Base-by-base conservation (phyloP, 108 stramenopile species). In the Cyclotella choctawhatcheeana region DNA sequence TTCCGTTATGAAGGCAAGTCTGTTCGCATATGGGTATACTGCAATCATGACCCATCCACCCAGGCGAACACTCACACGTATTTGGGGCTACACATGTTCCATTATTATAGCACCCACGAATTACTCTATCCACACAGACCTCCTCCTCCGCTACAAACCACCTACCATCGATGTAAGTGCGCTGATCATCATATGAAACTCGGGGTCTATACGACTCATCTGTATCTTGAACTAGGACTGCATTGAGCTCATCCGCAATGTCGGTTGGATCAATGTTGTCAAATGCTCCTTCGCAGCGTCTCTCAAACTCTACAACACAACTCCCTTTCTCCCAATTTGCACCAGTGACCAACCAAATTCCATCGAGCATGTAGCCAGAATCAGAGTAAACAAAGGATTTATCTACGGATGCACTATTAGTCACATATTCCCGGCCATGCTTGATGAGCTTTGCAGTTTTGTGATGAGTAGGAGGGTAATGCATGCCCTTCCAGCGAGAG, bases 71-170 rank as follows among this genome's bases (percentile, higher is more conserved):
- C 21, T 62, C 82, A 58, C 91, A 96, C 6, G 76, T 74, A 63
- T 89, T 91, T 1, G 93, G 95, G 13, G 71, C 90, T 13, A 92
- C 72, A 64, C 93, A 96, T 26, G 84, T 82, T 7, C 91, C 88
- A 75, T 79, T 84, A 70, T 93, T 93, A 73, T 67, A 86, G 76
- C 95, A 96, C 12, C 95, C 95, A 27, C 89, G 76, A 12, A 88
- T 14, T 25, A 96, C 93, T 24, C 82, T 70, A 65, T 96, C 92
- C 5, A 92, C 81, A 67, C 95, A 96, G 20, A 83, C 77, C 20
- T 88, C 90, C n/a, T 84, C 85, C 24, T 51, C 44, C 31, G 62
- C 64, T n/a, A 43, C 31, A 64, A 76, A 69, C 90, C 83, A 91
- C 55, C 82, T 47, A 5, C 89, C 86, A 21, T 25, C 26, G 20